phyloP scores from a whole-genome alignment of 2,329 filamentous ascomycete species.

The Ascomycota sp. region DNA sequence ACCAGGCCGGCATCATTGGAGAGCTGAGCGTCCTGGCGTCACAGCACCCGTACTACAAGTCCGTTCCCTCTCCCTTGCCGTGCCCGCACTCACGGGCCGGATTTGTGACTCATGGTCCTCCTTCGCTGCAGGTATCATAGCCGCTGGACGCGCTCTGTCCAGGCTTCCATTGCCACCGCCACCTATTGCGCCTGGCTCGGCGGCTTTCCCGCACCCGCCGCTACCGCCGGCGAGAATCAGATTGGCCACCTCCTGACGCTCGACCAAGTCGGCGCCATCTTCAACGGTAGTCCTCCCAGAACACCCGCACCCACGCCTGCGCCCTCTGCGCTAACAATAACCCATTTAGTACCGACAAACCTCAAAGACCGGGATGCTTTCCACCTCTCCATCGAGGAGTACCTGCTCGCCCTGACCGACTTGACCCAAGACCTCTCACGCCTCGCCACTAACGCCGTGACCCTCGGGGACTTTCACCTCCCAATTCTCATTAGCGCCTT shows the following conservation, averaged over 20 bases:
- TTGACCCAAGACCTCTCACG: slow-evolving; percentile 81
- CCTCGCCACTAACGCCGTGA: slow-evolving; percentile 79
- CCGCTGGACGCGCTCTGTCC: slow-evolving; percentile 59
- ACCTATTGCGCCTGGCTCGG: slow-evolving; percentile 57
- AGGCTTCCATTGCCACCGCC: slow-evolving; percentile 48
- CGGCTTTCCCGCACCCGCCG: slow-evolving; percentile 30
- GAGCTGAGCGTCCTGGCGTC: slow-evolving; percentile 57
- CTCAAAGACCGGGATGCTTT: slow-evolving; percentile 78
- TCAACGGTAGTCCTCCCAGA: slow-evolving; percentile 35
- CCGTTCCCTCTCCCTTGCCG: slow-evolving; percentile 4
- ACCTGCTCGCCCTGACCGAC: slow-evolving; percentile 70
- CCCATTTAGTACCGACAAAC: slow-evolving; percentile 88
- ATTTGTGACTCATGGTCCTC: too few species aligned
- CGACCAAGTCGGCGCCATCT: slow-evolving; percentile 63
- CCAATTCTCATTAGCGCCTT: slow-evolving; percentile 79
- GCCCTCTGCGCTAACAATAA: too few species aligned
- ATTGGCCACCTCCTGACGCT: slow-evolving; percentile 58
- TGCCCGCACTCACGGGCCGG: too few species aligned
- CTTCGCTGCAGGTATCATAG: not conserved
- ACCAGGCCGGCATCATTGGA: slow-evolving; percentile 49
- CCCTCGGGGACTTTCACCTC: slow-evolving; percentile 67
- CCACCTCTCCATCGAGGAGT: slow-evolving; percentile 94
- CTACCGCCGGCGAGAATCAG: slow-evolving; percentile 30
- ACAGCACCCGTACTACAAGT: slow-evolving; percentile 93
- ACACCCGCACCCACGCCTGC: too few species aligned